Base-by-base conservation (phyloP, 345 rosid genomes). In the Abelmoschus esculentus region DNA sequence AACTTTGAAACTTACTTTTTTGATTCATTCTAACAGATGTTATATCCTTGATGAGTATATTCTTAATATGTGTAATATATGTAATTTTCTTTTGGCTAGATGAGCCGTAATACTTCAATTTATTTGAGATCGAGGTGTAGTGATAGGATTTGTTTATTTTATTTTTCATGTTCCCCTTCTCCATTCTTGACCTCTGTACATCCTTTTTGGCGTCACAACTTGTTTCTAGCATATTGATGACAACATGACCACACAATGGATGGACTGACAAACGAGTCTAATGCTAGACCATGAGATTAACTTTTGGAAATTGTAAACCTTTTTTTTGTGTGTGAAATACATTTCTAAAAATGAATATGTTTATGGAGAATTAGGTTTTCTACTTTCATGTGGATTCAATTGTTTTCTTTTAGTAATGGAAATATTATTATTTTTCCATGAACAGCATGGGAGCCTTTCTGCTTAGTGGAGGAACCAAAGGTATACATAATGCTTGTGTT, bases 391-490 rank as follows among this genome's bases (percentile, higher is more conserved):
- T 12, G 49, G 9, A 58, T 26, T 12, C 38, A 28, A 46, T 47
- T 42, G 15, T 65, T 71, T 72, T 17, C 18, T 40, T 31, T 42
- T 28, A 26, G 11, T 80, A 40, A 69, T 65, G 55, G 10, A 50
- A 66, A 14, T 63, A 52, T 74, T 72, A 34, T 64, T 64, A 28
- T 64, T 15, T 69, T 59, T 19, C 15, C 26, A 17, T 77, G 52
- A 44, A 59, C 96, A 95, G 99, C 76, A 95, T 95, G 96, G 97
- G 96, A 42, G 97, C 99, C 56, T 95, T 95, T 86, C 80, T 95
- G 79, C 96, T 95, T 28, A 87, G 96, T 79, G 99, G 93, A 15
- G 99, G 99, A 70, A 86, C 99, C 80, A 95, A 86, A 85, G 97
- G 99, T 90, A 90, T 56, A 64, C 53, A 61, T 5, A 26, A n/a